Evolutionary conservation across 2,329 filamentous ascomycete species (phyloP).

Genomic region (Colletotrichum tabaci): DNA sequence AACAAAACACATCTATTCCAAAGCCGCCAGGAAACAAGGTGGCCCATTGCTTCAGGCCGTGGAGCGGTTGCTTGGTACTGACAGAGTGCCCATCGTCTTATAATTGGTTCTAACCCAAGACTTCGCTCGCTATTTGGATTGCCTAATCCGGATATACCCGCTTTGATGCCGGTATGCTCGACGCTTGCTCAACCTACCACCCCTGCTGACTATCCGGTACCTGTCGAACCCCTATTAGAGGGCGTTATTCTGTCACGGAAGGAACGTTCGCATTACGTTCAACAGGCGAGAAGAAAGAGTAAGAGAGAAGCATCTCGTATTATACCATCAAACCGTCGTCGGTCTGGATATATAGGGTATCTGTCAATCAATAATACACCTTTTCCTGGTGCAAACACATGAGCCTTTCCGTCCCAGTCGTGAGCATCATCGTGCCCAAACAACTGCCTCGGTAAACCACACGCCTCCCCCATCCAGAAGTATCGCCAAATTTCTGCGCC

Average conservation of each 20-base stretch:
- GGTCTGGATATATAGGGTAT: slow-evolving; percentile 31
- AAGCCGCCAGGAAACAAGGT: not conserved
- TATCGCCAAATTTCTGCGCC: slow-evolving; percentile 1
- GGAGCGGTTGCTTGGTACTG: slow-evolving; percentile 14
- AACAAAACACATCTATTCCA: not conserved
- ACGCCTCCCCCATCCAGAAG: not conserved
- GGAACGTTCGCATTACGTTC: not conserved
- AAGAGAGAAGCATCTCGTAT: slow-evolving; percentile 20
- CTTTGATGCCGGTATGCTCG: too few relatives aligned
- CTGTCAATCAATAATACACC: slow-evolving; percentile 26
- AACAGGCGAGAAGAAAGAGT: not conserved
- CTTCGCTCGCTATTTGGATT: not conserved
- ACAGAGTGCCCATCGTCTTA: slow-evolving; percentile 3
- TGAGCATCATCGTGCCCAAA: slow-evolving; percentile 20
- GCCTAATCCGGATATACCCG: not conserved
- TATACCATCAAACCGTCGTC: slow-evolving; percentile 25
- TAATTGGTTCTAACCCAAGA: not conserved
- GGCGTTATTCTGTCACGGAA: too few relatives aligned
- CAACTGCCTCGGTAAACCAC: slow-evolving; percentile 24
- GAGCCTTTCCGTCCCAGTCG: slow-evolving; percentile 21
- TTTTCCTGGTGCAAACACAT: slow-evolving; percentile 22
- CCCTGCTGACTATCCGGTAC: too few relatives aligned
- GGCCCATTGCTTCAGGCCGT: slow-evolving; percentile 32
- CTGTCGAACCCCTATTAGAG: too few relatives aligned
- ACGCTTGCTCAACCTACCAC: too few relatives aligned